A percentile compares a stretch with the other conserved stretches of the same genome.
These are phyloP conservation scores for Leccinum huronense DNA, from an alignment of 1,284 basidiomycete genomes.

Conservation along the genomic window DNA sequence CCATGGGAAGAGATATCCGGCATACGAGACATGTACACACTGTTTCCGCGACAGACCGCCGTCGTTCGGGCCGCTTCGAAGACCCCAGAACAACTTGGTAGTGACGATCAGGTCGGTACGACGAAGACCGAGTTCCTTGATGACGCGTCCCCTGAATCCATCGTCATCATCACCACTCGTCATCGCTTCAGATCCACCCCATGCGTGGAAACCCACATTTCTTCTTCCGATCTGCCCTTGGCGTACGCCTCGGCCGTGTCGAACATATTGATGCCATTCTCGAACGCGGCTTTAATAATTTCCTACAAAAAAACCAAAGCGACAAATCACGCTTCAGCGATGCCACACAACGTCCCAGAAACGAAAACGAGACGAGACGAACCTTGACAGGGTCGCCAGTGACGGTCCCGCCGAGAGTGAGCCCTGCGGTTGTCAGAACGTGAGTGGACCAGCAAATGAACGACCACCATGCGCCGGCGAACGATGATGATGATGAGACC, in stretches of 20 bases:
- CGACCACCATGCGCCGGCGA: neutral
- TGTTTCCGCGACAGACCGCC: slow-evolving; percentile 64
- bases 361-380: neutral
- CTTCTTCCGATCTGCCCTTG: slow-evolving; percentile 47
- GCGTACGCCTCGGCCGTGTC: slow-evolving; percentile 64
- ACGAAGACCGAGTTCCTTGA: slow-evolving; percentile 63
- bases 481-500: neutral
- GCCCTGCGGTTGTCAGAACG: slow-evolving; percentile 21
- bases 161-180: neutral
- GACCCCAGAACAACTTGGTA: slow-evolving; percentile 55
- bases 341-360: neutral
- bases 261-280: slow-evolving; percentile 51
- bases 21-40: slow-evolving; percentile 34
- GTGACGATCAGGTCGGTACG: slow-evolving; percentile 66
- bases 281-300: slow-evolving; percentile 45
- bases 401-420: slow-evolving; percentile 48
- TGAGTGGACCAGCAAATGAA: neutral
- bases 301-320: slow-evolving; percentile 27
- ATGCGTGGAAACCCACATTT: slow-evolving; percentile 32
- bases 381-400: slow-evolving; percentile 51
- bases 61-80: slow-evolving; percentile 51
- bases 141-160: slow-evolving; percentile 53
- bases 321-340: neutral
- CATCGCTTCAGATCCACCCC: neutral
- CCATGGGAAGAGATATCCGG: neutral